Conservation (phyloP, 345 rosid species). For the Stellera chamaejasme region DNA sequence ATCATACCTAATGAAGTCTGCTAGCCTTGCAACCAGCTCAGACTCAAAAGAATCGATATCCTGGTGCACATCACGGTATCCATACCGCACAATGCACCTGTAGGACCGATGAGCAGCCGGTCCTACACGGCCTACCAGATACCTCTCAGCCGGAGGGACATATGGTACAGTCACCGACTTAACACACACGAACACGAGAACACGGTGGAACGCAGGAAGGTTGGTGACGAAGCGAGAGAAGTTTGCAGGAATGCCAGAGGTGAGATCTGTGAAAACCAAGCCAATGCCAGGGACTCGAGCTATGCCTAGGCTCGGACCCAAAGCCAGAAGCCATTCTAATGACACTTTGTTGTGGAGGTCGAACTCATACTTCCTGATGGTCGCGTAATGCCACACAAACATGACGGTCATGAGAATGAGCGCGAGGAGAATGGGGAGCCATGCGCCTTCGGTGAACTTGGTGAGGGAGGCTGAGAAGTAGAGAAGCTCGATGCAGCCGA, state of each 20-base stretch:
- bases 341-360: constrained; percentile 98
- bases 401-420: constrained; percentile 76
- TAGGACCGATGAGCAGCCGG: constrained; percentile 79
- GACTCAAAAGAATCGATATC: constrained; percentile 84
- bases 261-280: constrained; percentile 86
- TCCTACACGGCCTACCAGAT: constrained; percentile 93
- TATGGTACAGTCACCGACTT: constrained; percentile 93
- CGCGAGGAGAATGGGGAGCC: constrained; percentile 98
- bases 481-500: constrained; percentile 79
- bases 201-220: constrained; percentile 94
- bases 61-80: constrained; percentile 95
- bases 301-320: constrained; percentile 90
- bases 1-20: constrained; percentile 67
- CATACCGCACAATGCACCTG: constrained; percentile 85
- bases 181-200: constrained; percentile 84
- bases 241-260: constrained; percentile 93
- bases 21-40: constrained; percentile 59
- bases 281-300: constrained; percentile 94
- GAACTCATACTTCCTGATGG: constrained; percentile 85
- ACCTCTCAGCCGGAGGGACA: constrained; percentile 85
- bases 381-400: constrained; percentile 96
- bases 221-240: constrained; percentile 98
- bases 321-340: constrained; percentile 89
- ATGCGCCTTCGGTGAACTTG: constrained; percentile 94
- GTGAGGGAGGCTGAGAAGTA: constrained; percentile 98